These are phyloP conservation scores for Rhodotorula sp. DNA, from an alignment of 1,284 basidiomycete species.

Conservation along the genomic window DNA sequence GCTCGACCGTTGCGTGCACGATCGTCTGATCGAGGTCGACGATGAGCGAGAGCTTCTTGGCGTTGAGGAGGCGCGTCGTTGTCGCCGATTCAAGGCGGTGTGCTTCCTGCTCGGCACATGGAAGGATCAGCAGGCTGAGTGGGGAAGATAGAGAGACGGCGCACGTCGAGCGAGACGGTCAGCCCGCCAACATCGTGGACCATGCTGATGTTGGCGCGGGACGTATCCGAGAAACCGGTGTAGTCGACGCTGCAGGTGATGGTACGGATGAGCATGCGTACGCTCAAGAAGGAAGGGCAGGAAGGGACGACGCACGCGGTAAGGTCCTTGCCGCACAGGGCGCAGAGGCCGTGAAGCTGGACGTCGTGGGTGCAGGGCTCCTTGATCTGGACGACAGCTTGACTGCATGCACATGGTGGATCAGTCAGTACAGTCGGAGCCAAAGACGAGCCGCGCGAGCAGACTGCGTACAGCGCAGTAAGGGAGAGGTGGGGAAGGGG, in stretches of 20 bases:
- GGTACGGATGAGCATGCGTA: constrained; percentile 22
- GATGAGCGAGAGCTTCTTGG: constrained; percentile 85
- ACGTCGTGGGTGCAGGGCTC: constrained; percentile 93
- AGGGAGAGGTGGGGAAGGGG: not conserved
- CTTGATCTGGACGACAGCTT: constrained; percentile 64
- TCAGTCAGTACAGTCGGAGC: not conserved
- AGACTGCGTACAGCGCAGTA: not conserved
- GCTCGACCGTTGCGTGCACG: constrained; percentile 97
- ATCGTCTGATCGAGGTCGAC: constrained; percentile 99
- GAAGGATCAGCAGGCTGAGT: not conserved
- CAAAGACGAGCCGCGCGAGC: too few relatives aligned
- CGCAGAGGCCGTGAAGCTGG: constrained; percentile 88
- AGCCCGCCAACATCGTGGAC: constrained; percentile 62
- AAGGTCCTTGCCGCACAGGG: constrained; percentile 89
- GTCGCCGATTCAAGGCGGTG: constrained; percentile 81
- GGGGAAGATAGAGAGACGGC: not conserved
- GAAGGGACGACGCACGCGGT: constrained; percentile 68
- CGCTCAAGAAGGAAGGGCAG: not conserved
- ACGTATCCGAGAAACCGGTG: constrained; percentile 75
- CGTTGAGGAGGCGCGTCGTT: constrained; percentile 71
- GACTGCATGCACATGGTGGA: constrained; percentile 42
- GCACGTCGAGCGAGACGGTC: constrained; percentile 52
- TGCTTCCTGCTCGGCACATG: constrained; percentile 66
- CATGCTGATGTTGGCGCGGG: constrained; percentile 80
- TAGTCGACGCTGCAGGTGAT: constrained; percentile 69